Evolutionary conservation across 352 stramenopile species (phyloP).

Genomic region (Globisporangium emineosum): DNA sequence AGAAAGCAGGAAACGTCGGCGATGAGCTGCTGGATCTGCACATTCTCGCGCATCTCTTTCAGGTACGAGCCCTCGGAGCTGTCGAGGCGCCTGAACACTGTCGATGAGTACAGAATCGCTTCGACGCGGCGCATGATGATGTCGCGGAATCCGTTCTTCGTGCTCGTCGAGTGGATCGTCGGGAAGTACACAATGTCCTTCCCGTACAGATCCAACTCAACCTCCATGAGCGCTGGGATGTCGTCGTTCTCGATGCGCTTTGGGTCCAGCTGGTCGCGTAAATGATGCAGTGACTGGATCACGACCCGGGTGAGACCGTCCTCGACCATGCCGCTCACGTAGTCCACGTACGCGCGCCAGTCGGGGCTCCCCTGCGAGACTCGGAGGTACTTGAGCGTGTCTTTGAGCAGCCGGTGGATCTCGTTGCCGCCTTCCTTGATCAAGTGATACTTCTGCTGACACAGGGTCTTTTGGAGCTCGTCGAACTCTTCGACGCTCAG

Average conservation of each 20-base stretch:
- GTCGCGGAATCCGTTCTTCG: slow-evolving; percentile 58
- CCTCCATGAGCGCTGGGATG: slow-evolving; percentile 83
- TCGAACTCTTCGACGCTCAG: slow-evolving; percentile 84
- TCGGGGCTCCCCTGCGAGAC: slow-evolving; percentile 89
- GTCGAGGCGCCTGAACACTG: slow-evolving; percentile 84
- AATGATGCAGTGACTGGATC: slow-evolving; percentile 55
- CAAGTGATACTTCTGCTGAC: slow-evolving; percentile 76
- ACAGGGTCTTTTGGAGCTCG: slow-evolving; percentile 68
- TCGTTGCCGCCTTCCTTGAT: slow-evolving; percentile 90
- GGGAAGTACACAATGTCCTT: slow-evolving; percentile 85
- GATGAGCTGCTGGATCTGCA: slow-evolving; percentile 69
- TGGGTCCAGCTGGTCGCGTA: slow-evolving; percentile 84
- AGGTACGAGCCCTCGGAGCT: slow-evolving; percentile 85
- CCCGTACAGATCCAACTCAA: slow-evolving; percentile 89
- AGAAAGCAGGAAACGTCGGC: slow-evolving; percentile 82
- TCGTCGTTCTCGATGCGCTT: slow-evolving; percentile 81
- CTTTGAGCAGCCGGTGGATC: slow-evolving; percentile 87
- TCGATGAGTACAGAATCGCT: slow-evolving; percentile 59
- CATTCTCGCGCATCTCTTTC: slow-evolving; percentile 87
- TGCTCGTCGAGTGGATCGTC: slow-evolving; percentile 38
- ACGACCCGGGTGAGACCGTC: slow-evolving; percentile 75
- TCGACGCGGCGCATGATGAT: slow-evolving; percentile 66
- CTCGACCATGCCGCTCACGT: slow-evolving; percentile 89
- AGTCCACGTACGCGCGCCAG: slow-evolving; percentile 92
- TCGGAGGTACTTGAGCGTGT: slow-evolving; percentile 87